Evolutionary conservation across 2,329 filamentous ascomycete genomes (phyloP).

Genomic region (Ceratocystis variospora): DNA sequence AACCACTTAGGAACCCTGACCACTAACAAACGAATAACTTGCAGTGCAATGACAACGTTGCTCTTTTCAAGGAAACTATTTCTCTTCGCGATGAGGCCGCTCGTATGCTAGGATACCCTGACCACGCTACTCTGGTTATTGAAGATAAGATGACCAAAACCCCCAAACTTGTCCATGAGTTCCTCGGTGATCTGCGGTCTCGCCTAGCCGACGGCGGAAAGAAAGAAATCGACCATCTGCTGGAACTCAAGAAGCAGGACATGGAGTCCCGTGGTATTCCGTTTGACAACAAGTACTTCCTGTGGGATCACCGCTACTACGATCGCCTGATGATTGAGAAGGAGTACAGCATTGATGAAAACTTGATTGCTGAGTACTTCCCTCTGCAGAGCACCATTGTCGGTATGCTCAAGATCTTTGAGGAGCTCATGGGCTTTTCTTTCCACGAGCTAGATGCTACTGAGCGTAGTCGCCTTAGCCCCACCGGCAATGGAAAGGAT

Average conservation of each 20-base stretch:
- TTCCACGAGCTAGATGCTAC: conserved; percentile 59
- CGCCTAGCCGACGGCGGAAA: conserved; percentile 55
- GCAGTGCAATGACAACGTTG: conserved; percentile 53
- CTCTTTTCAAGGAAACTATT: conserved; percentile 61
- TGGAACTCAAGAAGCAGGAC: conserved; percentile 60
- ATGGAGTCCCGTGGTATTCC: conserved; percentile 43
- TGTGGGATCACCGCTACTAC: conserved; percentile 74
- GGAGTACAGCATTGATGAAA: conserved; percentile 67
- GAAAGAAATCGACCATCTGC: conserved; percentile 57
- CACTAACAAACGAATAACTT: conserved; percentile 2
- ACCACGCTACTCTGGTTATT: conserved; percentile 62
- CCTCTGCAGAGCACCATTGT: conserved; percentile 59
- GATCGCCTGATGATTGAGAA: conserved; percentile 67
- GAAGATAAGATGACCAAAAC: conserved; percentile 81
- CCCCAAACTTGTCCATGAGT: conserved; percentile 55
- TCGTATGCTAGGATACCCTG: conserved; percentile 59
- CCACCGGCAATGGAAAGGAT: conserved; percentile 54
- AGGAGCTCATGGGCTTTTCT: conserved; percentile 64
- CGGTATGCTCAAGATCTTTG: conserved; percentile 72
- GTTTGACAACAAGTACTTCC: conserved; percentile 58
- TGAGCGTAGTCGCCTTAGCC: conserved; percentile 50
- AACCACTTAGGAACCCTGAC: background rate
- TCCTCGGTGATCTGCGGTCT: conserved; percentile 54
- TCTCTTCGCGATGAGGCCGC: conserved; percentile 65
- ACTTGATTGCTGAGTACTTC: conserved; percentile 72